Evolutionary conservation across 768 basidiomycete genomes (phyloP).

Genomic region (Phanerochaete carnosa): DNA sequence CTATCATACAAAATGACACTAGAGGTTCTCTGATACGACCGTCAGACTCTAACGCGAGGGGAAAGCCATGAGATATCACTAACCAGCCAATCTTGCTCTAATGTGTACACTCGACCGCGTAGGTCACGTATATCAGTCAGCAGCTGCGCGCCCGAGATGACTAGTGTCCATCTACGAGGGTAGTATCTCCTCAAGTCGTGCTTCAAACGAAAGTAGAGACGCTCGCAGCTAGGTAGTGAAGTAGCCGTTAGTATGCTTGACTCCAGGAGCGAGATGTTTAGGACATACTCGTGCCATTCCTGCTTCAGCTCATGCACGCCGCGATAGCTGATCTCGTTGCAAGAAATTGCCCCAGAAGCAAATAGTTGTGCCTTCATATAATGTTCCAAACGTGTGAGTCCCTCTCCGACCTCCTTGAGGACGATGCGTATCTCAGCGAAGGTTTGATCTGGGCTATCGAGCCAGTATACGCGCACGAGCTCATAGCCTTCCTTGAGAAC

Average conservation of each 20-base stretch:
- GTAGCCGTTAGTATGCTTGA: neutral
- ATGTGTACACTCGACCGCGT: neutral
- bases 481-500: slow-evolving; percentile 6
- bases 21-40: slow-evolving; percentile 5
- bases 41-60: slow-evolving; percentile 3
- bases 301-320: neutral
- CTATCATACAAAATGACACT: neutral
- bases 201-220: neutral
- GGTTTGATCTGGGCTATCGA: slow-evolving; percentile 9
- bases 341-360: neutral
- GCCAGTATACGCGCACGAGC: slow-evolving; percentile 15
- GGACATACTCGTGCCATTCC: neutral
- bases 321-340: neutral
- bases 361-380: neutral
- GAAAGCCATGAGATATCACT: neutral
- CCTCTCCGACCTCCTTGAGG: neutral
- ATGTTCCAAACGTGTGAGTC: neutral
- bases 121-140: neutral
- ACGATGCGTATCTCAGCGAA: neutral
- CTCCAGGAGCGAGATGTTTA: neutral
- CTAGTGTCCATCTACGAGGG: neutral
- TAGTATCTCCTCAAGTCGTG: neutral
- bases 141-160: neutral
- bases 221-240: neutral
- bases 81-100: neutral